Base-by-base conservation (phyloP, 257 asterid species). In the Solanum chilense region DNA sequence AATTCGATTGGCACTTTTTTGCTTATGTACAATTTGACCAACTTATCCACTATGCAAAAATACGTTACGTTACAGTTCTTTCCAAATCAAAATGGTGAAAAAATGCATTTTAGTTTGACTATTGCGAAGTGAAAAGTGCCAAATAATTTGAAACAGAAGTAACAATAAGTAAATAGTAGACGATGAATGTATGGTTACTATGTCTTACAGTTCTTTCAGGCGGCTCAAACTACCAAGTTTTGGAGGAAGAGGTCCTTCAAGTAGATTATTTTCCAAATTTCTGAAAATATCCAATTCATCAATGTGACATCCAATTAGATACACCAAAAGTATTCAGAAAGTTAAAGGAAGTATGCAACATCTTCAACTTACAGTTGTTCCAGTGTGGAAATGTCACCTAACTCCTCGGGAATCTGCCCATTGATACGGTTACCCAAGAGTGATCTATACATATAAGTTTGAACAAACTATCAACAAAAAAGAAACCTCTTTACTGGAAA, bases 371-470 rank as follows among this genome's bases (percentile, higher is more conserved):
- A 97, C 99, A 97, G 90, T 12, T 85, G 84, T 90, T 90, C 90
- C 89, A 97, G 91, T 83, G 97, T 93, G 16, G 92, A 23, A 29
- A 97, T 95, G 86, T 91, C 89, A 52, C 97, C 98, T 56, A 97
- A 87, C 91, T 97, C 98, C 73, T n/a, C 71, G 5, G 98, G 98
- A 76, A 97, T 93, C 47, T 52, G 18, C 77, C 99, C 98, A 25
- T 93, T 89, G 21, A 97, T 45, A 87, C 98, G 96, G 89, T 97
- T 97, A 81, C 98, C 98, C 84, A 94, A 23, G 85, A 97, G 92
- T 52, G 96, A 88, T 90, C 99, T 97, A 89, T 66, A 39, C 82
- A 75, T 69, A 85, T 60, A 62, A 81, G 86, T 78, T 85, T 25
- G 69, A 56, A 45, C 64, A 44, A 37, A 20, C 10, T 56, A 70